Conservation (phyloP, 441 rosid genomes). For the California macrophylla region DNA sequence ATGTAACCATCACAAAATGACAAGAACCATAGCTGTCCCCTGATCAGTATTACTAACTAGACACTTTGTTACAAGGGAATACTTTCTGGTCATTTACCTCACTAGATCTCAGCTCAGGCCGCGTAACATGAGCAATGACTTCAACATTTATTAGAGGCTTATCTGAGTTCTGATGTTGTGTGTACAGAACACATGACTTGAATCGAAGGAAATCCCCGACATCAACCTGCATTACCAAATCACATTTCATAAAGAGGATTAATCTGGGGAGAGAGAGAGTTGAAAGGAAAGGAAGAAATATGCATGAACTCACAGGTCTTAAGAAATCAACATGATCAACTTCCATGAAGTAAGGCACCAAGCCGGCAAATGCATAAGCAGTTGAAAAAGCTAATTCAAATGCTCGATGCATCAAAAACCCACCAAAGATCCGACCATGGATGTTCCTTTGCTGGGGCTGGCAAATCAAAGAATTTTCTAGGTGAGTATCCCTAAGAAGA, state of each 20-base stretch:
- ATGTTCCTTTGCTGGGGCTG: constrained; percentile 78
- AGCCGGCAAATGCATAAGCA: constrained; percentile 77
- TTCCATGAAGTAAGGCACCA: constrained; percentile 63
- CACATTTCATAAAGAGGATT: no score
- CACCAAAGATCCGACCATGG: constrained; percentile 74
- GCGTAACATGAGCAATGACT: constrained; percentile 82
- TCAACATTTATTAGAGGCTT: constrained; percentile 65
- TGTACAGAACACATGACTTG: constrained; percentile 65
- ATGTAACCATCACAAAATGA: no score
- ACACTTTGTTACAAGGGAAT: neutral
- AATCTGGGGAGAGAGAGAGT: no score
- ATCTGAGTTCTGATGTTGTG: constrained; percentile 48
- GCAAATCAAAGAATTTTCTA: constrained; percentile 61
- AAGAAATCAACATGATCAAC: constrained; percentile 83
- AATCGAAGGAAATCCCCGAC: constrained; percentile 73
- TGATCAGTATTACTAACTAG: neutral
- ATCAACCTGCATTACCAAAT: constrained; percentile 77
- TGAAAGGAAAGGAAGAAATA: no score
- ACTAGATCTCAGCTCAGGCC: constrained; percentile 69
- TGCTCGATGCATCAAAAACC: constrained; percentile 69
- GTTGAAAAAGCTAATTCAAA: constrained; percentile 81
- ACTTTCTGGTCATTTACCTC: constrained; percentile 38
- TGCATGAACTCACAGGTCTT: constrained; percentile 49
- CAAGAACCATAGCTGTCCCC: no score
- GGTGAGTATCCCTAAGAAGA: constrained; percentile 59